Evolutionary conservation across 495 filamentous ascomycete genomes (phyloP).

Genomic region (Trichocladium uniseriatum): DNA sequence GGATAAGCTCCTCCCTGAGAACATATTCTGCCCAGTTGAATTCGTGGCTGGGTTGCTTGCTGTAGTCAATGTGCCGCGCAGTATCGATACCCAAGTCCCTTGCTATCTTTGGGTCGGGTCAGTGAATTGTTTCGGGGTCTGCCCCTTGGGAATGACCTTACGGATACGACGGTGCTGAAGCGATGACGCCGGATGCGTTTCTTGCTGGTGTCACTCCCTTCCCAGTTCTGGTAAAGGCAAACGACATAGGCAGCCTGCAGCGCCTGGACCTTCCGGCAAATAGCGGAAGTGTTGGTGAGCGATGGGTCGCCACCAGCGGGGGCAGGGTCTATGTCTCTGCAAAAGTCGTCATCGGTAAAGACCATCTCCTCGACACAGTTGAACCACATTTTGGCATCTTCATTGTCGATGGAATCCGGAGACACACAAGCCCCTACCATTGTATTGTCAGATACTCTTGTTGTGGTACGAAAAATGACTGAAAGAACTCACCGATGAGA

Average conservation of each 20-base stretch:
- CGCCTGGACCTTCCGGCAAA: conserved; percentile 18
- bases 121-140: not conserved
- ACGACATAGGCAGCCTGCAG: conserved; percentile 23
- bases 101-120: conserved; percentile 10
- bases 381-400: conserved; percentile 24
- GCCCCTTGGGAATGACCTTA: not conserved
- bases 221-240: conserved; percentile 25
- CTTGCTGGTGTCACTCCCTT: conserved; percentile 21
- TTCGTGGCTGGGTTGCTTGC: conserved; percentile 13
- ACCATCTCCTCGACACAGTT: conserved; percentile 29
- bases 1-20: conserved; percentile 21
- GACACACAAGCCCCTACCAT: conserved; percentile 23
- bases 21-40: conserved; percentile 24
- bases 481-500: conserved; percentile 17
- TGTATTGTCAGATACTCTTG: not conserved
- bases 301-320: not conserved
- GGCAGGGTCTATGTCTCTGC: conserved; percentile 20
- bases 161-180: conserved; percentile 24
- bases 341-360: conserved; percentile 25
- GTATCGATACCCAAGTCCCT: conserved; percentile 22
- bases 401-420: conserved; percentile 20
- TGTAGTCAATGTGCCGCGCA: conserved; percentile 22
- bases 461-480: not conserved
- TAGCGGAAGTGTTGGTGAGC: conserved; percentile 1
- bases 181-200: conserved; percentile 23